Percentiles rank a stretch among this genome's conserved stretches.
These are phyloP conservation scores for Raffaelea ambrosiae DNA, from an alignment of 2,329 filamentous ascomycete genomes.

Conservation along the genomic window DNA sequence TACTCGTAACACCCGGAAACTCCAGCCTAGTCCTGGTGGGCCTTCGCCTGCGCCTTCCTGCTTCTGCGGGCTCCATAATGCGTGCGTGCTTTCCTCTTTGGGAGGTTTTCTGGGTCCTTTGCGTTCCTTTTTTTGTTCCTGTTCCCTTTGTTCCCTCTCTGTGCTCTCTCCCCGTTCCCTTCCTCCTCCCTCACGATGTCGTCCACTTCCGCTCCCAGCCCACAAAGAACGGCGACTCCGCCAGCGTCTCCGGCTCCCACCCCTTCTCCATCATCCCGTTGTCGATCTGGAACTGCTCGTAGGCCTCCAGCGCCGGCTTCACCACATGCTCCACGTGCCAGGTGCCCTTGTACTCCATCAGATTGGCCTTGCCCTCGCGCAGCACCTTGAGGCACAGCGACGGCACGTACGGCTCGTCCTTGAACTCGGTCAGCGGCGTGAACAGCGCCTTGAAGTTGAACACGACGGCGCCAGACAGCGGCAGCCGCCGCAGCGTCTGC, in stretches of 20 bases:
- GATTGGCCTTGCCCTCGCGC: constrained; percentile 42
- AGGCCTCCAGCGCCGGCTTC: constrained; percentile 1
- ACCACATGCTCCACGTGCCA: constrained; percentile 5
- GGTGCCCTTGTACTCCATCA: constrained; percentile 7
- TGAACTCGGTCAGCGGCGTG: constrained; percentile 61
- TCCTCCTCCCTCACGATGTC: background rate
- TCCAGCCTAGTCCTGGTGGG: too few relatives aligned
- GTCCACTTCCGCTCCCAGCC: constrained; percentile 5
- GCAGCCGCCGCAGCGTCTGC: constrained; percentile 75
- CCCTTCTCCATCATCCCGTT: background rate
- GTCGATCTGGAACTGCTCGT: background rate
- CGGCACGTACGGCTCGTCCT: constrained; percentile 65
- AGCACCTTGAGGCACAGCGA: constrained; percentile 59
- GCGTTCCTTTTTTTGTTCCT: too few relatives aligned
- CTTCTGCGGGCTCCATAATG: too few relatives aligned
- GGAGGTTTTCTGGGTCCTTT: too few relatives aligned
- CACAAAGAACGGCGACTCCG: constrained; percentile 2
- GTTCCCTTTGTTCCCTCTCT: too few relatives aligned
- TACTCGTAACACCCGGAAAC: too few relatives aligned
- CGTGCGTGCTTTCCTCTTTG: too few relatives aligned
- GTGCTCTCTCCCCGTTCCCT: too few relatives aligned
- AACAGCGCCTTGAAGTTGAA: constrained; percentile 90
- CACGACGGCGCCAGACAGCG: constrained; percentile 64
- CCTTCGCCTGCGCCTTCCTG: too few relatives aligned
- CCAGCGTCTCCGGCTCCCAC: constrained; percentile 2